Evolutionary conservation across 73 alveolate genomes (phyloP).

Genomic region (Paramecium biaurelia): DNA sequence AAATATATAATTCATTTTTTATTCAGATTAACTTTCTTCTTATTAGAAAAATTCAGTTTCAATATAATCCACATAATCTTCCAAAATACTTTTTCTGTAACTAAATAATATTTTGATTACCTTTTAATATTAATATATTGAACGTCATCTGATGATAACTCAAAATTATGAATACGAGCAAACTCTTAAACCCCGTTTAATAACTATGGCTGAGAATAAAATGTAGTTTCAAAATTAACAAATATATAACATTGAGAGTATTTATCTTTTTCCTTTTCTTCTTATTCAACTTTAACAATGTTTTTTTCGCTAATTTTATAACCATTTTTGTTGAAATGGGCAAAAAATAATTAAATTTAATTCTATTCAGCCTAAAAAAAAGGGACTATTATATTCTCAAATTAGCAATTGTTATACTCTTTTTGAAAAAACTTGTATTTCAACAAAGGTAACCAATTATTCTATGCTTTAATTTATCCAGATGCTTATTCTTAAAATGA

Average conservation of each 20-base stretch:
- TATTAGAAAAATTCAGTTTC: background rate
- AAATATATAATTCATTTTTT: background rate
- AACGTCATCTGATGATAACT: background rate
- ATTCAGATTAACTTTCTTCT: background rate
- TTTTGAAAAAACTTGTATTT: background rate
- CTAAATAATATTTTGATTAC: background rate
- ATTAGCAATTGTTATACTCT: background rate
- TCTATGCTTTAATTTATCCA: background rate
- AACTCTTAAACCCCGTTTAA: background rate
- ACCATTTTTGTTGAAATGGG: background rate
- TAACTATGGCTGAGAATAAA: background rate
- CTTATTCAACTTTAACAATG: background rate
- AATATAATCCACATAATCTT: background rate
- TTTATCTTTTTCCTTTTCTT: background rate
- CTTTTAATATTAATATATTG: background rate
- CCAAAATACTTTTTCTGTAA: background rate
- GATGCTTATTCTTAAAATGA: background rate
- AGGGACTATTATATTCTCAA: background rate
- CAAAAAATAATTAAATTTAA: background rate
- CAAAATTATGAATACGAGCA: background rate
- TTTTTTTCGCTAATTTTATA: background rate
- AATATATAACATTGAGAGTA: background rate
- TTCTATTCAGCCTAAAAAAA: background rate
- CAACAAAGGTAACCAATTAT: background rate
- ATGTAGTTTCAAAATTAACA: background rate